Conservation (phyloP, 345 rosid genomes). For the Punica granatum region DNA sequence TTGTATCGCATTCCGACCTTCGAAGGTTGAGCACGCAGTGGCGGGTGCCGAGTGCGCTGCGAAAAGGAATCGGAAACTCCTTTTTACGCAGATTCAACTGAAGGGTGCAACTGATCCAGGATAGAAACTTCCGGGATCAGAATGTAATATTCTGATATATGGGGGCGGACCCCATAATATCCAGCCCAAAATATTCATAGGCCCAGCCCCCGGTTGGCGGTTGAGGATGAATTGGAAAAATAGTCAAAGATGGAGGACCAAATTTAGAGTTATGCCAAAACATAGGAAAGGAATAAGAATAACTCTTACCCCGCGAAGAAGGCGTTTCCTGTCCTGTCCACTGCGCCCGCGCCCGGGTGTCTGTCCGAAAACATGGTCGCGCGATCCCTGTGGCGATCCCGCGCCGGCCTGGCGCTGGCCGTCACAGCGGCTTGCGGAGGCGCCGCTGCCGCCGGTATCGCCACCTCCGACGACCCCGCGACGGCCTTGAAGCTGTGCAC, state of each 20-base stretch:
- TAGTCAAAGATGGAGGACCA: background rate
- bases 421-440: slow-evolving; percentile 58
- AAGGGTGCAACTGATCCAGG: background rate
- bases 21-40: background rate
- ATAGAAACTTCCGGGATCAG: background rate
- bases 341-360: background rate
- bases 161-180: background rate
- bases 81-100: background rate
- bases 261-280: background rate
- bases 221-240: too few species aligned
- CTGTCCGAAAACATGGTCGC: slow-evolving; percentile 28
- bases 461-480: slow-evolving; percentile 71
- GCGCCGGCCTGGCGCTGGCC: slow-evolving; percentile 38
- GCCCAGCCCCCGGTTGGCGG: too few species aligned
- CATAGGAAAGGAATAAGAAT: background rate
- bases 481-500: slow-evolving; percentile 69
- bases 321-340: background rate
- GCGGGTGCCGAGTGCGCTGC: background rate
- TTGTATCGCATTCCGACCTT: slow-evolving; percentile 46
- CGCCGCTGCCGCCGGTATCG: slow-evolving; percentile 47
- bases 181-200: too few species aligned
- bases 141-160: background rate
- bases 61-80: background rate
- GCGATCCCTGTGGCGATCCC: slow-evolving; percentile 61
- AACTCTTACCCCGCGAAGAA: background rate